These are phyloP conservation scores for Exserohilum rostratum DNA, from an alignment of 2,329 filamentous ascomycete genomes.

Conservation along the genomic window DNA sequence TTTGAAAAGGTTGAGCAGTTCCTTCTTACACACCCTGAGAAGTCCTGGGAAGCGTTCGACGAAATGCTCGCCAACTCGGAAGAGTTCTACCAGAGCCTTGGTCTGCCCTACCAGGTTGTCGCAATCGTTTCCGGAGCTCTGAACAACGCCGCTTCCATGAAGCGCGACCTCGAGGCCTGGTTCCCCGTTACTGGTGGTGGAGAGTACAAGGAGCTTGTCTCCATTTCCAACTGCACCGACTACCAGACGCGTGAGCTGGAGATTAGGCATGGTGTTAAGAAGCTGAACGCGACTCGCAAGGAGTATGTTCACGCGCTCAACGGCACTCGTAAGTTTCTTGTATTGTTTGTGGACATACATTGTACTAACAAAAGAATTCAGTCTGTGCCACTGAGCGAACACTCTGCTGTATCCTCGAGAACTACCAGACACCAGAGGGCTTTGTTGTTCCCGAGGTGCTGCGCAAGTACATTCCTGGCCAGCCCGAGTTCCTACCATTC, in stretches of 20 bases:
- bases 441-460: slow-evolving; percentile 46
- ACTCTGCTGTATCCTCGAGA: slow-evolving; percentile 93
- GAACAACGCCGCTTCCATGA: slow-evolving; percentile 67
- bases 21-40: slow-evolving; percentile 72
- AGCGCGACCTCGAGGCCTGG: slow-evolving; percentile 95
- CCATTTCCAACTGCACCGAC: slow-evolving; percentile 97
- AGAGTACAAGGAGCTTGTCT: slow-evolving; percentile 98
- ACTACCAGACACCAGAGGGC: slow-evolving; percentile 89
- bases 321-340: slow-evolving; percentile 59
- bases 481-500: slow-evolving; percentile 88
- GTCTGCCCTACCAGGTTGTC: slow-evolving; percentile 88
- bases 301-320: slow-evolving; percentile 94
- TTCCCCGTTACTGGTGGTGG: slow-evolving; percentile 61
- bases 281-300: slow-evolving; percentile 75
- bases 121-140: slow-evolving; percentile 91
- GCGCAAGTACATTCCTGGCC: slow-evolving; percentile 76
- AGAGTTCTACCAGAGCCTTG: slow-evolving; percentile 91
- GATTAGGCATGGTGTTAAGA: slow-evolving; percentile 89
- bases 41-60: slow-evolving; percentile 89
- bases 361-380: neutral
- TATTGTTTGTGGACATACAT: neutral
- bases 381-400: slow-evolving; percentile 90
- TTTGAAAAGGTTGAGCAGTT: slow-evolving; percentile 71
- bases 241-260: slow-evolving; percentile 95
- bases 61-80: slow-evolving; percentile 90